Evolutionary conservation across 2,329 filamentous ascomycete species (phyloP).

Genomic region (Phaeophleospora eucalypticola): DNA sequence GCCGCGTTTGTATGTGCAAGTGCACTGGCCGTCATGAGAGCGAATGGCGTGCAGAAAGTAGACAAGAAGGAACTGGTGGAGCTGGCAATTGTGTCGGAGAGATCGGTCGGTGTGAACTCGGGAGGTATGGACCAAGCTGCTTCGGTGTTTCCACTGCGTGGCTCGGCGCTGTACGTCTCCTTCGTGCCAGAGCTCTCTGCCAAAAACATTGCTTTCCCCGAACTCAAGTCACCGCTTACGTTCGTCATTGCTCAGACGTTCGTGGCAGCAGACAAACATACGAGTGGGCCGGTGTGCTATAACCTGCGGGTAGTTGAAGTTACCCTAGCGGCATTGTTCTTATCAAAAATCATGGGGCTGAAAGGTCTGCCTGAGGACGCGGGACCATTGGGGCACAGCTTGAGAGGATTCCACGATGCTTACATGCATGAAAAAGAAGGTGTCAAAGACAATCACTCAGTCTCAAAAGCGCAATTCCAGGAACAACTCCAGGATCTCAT

Average conservation of each 20-base stretch:
- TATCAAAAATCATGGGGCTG: constrained; percentile 57
- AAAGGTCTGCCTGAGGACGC: constrained; percentile 69
- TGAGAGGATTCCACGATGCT: constrained; percentile 81
- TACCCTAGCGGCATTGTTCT: constrained; percentile 72
- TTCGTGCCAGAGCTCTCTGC: constrained; percentile 78
- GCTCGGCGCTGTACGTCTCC: constrained; percentile 82
- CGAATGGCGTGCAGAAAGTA: constrained; percentile 72
- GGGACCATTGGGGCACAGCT: constrained; percentile 74
- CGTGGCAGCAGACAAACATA: constrained; percentile 89
- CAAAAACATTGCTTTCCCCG: constrained; percentile 75
- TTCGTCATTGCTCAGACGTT: constrained; percentile 96
- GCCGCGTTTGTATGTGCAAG: constrained; percentile 90
- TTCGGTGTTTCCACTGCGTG: constrained; percentile 85
- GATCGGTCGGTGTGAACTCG: constrained; percentile 91
- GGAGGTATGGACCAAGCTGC: constrained; percentile 98
- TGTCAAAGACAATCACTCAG: constrained; percentile 47
- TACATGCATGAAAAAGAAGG: constrained; percentile 61
- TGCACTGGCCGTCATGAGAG: constrained; percentile 79
- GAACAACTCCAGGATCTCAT: constrained; percentile 72
- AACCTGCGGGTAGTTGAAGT: constrained; percentile 96
- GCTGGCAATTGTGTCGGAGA: constrained; percentile 89
- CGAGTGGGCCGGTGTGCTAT: constrained; percentile 89
- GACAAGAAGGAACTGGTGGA: constrained; percentile 91
- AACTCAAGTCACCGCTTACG: constrained; percentile 74
- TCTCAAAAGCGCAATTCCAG: constrained; percentile 41